Base-by-base conservation (phyloP, 305 asterid genomes). In the Fraxinus albicans region DNA sequence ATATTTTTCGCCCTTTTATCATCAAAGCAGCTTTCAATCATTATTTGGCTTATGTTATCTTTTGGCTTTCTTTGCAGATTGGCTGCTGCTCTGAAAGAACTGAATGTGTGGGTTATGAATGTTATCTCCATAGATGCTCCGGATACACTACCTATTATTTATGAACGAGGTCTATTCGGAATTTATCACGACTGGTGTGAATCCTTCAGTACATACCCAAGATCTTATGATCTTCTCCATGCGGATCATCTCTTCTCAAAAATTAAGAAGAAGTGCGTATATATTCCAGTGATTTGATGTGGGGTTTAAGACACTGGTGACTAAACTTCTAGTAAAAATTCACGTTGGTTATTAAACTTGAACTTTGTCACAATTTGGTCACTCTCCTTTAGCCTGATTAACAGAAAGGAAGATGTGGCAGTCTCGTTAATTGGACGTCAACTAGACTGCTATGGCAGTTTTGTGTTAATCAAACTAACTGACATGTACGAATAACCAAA, bases 71-170 rank as follows among this genome's bases (percentile, higher is more conserved):
- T 4, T 80, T 82, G 85, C 86, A 89, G 91, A 80, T 90, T 90
- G 79, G 91, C 91, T 79, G 91, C 91, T 79, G 90, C 91, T 79
- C 47, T 96, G 88, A 92, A 84, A 83, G 97, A 93, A 33, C 72
- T 92, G 95, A 93, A 96, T 33, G 87, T 96, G 65, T 96, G 99
- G 99, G 98, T 94, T 63, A 90, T 96, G 98, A 96, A 96, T 79
- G 80, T 93, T 23, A 93, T 93, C 79, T 81, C 92, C 6, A 75
- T 93, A 73, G 95, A 93, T 79, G 87, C 93, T 75, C 94, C 97
- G 0, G 97, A 93, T 82, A 91, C 95, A 31, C 91, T 93, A 9
- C 95, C 95, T 47, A 67, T 93, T 80, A 84, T 93, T 40, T 93
- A 88, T 5, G 95, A 93, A 21, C 90, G 97, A 9, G 94, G 97